phyloP scores from a whole-genome alignment of 1,139 yeast species.

The Maudiozyma humilis region DNA sequence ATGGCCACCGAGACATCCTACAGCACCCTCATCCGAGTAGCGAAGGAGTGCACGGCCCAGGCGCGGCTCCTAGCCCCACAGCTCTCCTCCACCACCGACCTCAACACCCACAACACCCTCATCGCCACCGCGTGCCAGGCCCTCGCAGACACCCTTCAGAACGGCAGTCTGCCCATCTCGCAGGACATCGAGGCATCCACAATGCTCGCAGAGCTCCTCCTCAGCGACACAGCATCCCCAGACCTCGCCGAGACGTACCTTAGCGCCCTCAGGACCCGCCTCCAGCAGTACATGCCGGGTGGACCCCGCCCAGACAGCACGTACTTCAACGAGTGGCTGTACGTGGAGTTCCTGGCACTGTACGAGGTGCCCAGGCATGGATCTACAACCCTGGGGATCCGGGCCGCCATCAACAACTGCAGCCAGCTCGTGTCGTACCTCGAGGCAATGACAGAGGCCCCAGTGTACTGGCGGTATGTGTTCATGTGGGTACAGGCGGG shows the following conservation, averaged over 20 bases:
- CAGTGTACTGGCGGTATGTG: conserved; percentile 19
- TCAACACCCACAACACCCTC: conserved; percentile 24
- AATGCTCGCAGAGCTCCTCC: conserved; percentile 19
- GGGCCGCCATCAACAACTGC: conserved; percentile 23
- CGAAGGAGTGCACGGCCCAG: conserved; percentile 21
- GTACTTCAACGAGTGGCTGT: conserved; percentile 17
- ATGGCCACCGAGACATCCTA: conserved; percentile 17
- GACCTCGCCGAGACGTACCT: conserved; percentile 27
- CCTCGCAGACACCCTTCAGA: conserved; percentile 16
- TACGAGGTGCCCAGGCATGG: conserved; percentile 19
- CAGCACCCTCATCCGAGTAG: conserved; percentile 13
- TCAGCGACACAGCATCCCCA: conserved; percentile 22
- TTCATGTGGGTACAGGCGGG: conserved; percentile 16
- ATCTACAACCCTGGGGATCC: conserved; percentile 15
- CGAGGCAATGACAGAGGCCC: too few species aligned
- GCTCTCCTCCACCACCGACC: conserved; percentile 14
- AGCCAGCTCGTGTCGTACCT: conserved; percentile 12
- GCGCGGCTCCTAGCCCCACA: conserved; percentile 16
- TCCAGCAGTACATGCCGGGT: conserved; percentile 14
- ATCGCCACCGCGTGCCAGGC: conserved; percentile 20
- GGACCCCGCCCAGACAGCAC: background rate
- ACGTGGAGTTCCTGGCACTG: conserved; percentile 19
- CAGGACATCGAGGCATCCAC: conserved; percentile 23
- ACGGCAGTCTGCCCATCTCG: conserved; percentile 18
- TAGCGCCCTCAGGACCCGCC: conserved; percentile 20